These are phyloP conservation scores for Hypoxylon rickii DNA, from an alignment of 495 filamentous ascomycete genomes.

Conservation along the genomic window DNA sequence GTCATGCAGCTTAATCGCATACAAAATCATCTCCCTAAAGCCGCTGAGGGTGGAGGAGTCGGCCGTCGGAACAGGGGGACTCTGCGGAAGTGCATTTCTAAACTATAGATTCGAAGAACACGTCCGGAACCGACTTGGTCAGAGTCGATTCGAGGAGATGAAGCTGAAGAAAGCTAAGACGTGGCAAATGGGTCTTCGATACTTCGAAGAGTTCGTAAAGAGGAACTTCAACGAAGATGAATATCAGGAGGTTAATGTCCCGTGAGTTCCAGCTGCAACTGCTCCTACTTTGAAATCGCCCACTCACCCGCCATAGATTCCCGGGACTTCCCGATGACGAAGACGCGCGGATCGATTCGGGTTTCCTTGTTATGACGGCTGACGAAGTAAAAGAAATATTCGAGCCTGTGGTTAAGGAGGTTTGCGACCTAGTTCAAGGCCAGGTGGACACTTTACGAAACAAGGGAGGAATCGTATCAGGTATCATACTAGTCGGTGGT, in stretches of 20 bases:
- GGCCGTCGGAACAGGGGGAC: conserved; percentile 65
- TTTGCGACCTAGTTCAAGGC: conserved; percentile 62
- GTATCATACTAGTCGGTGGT: conserved; percentile 70
- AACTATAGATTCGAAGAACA: conserved; percentile 73
- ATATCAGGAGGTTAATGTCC: conserved; percentile 69
- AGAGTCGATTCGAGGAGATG: conserved; percentile 63
- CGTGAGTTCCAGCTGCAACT: conserved; percentile 43
- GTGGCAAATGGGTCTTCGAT: conserved; percentile 75
- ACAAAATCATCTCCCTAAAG: conserved; percentile 63
- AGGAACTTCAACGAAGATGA: conserved; percentile 77
- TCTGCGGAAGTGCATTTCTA: conserved; percentile 72
- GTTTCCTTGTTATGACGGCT: conserved; percentile 66
- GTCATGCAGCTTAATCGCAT: conserved; percentile 64
- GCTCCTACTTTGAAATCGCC: neutral
- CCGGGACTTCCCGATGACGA: conserved; percentile 73
- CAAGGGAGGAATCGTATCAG: conserved; percentile 67
- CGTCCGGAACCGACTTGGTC: conserved; percentile 61
- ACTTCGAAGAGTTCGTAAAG: conserved; percentile 70
- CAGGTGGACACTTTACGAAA: conserved; percentile 63
- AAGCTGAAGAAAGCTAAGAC: conserved; percentile 62
- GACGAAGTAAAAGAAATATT: conserved; percentile 66
- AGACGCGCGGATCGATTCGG: conserved; percentile 62
- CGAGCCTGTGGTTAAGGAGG: conserved; percentile 66
- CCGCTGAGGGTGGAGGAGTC: conserved; percentile 67
- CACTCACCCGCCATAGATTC: conserved; percentile 46